A percentile compares a stretch with the other conserved stretches of the same genome.
These are phyloP conservation scores for Coemansia sp. DNA, from an alignment of 192 early-diverging fungal genomes.

Conservation along the genomic window DNA sequence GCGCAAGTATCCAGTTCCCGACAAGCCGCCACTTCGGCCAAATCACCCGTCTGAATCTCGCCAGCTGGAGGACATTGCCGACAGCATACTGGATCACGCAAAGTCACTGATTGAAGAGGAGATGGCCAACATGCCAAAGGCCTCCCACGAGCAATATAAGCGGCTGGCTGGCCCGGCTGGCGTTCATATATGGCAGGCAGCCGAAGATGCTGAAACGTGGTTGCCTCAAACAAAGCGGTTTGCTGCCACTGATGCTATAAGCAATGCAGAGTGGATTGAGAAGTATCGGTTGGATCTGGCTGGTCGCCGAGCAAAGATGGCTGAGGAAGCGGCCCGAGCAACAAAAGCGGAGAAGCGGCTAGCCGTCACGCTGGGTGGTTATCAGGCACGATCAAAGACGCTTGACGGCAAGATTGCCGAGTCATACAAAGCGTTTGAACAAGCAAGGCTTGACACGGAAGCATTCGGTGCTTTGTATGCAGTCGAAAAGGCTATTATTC, in stretches of 20 bases:
- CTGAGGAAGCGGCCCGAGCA: slow-evolving; percentile 66
- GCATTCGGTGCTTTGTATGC: slow-evolving; percentile 60
- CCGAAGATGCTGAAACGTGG: slow-evolving; percentile 23
- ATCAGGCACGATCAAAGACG: slow-evolving; percentile 64
- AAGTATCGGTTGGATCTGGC: slow-evolving; percentile 27
- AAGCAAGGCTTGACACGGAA: slow-evolving; percentile 55
- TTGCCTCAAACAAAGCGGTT: slow-evolving; percentile 10
- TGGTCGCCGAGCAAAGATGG: slow-evolving; percentile 62
- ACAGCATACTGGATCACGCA: slow-evolving; percentile 58
- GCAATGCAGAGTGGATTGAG: slow-evolving; percentile 13
- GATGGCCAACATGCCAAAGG: slow-evolving; percentile 15
- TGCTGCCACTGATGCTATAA: background rate
- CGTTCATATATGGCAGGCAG: slow-evolving; percentile 27
- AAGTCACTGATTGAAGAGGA: slow-evolving; percentile 55
- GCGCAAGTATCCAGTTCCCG: slow-evolving; percentile 62
- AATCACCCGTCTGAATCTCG: slow-evolving; percentile 1
- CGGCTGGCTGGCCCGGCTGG: slow-evolving; percentile 9
- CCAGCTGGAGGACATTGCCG: slow-evolving; percentile 52
- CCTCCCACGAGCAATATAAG: slow-evolving; percentile 4
- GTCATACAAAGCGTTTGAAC: slow-evolving; percentile 57
- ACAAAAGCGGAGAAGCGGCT: slow-evolving; percentile 85
- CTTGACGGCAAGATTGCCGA: slow-evolving; percentile 59
- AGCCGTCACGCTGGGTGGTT: slow-evolving; percentile 75
- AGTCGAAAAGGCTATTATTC: slow-evolving; percentile 58
- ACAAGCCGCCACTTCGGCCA: slow-evolving; percentile 52